Base-by-base conservation (phyloP, 352 stramenopile genomes). In the Globisporangium cystogenes region DNA sequence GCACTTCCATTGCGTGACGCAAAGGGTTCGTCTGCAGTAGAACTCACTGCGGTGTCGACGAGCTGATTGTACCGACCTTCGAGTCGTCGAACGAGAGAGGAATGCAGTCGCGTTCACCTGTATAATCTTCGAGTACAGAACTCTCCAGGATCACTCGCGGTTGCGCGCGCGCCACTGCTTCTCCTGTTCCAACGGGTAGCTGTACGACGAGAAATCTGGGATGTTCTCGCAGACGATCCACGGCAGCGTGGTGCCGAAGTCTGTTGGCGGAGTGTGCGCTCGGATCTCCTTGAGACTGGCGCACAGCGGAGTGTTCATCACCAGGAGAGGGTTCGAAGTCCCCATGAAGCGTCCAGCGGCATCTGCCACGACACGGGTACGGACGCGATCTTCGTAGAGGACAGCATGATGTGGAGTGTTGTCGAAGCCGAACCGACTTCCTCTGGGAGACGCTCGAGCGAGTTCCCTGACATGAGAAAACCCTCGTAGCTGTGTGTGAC, bases 391-490 rank as follows among this genome's bases (percentile, higher is more conserved):
- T 33, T 23, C 2, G 44, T 49, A 12, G 21, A 31, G 7, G 26
- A 18, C 2, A 31, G 26, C 4, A 4, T 36, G 14, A 16, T 23
- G 7, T 8, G 0, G 7, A n/a, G n/a, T n/a, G n/a, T n/a, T n/a
- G 5, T 7, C 11, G 26, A 15, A 15, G 14, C 26, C 7, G 23
- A 35, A 1, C 48, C 48, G 7, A 56, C 29, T 11, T 26, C 26
- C 16, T 33, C 41, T 33, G 55, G 55, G 3, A 57, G 35, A 10
- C 14, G 27, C 42, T 36, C 18, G 15, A 62, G 44, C 26, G 55
- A 48, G 36, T 62, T 62, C 26, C 55, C 48, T 4, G 41, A 47
- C 1, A 62, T n/a, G 36, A 46, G 35, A 16, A 62, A 39, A 42
- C 53, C 16, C 4, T 24, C 10, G 41, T 49, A 46, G 12, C 39